Evolutionary conservation across 2,329 filamentous ascomycete species (phyloP).

Genomic region (Tolypocladium tundrense): DNA sequence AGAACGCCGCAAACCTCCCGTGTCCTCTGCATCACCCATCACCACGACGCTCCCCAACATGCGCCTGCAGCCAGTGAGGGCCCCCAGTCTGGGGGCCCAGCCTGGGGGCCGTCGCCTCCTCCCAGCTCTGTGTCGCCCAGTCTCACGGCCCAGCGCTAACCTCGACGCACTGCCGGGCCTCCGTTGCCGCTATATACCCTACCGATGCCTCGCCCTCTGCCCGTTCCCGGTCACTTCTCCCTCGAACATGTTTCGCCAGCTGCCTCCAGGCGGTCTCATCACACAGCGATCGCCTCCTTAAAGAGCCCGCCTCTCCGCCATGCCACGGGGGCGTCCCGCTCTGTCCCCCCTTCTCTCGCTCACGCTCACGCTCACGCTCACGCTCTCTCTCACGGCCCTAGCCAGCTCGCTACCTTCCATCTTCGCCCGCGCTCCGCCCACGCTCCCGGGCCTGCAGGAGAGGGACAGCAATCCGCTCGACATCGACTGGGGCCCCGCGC

Average conservation of each 20-base stretch:
- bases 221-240: constrained; percentile 30
- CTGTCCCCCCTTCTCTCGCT: constrained; percentile 7
- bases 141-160: constrained; percentile 8
- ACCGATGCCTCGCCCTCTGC: constrained; percentile 28
- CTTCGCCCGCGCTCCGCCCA: constrained; percentile 13
- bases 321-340: constrained; percentile 23
- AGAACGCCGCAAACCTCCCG: constrained; percentile 2
- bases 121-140: constrained; percentile 1
- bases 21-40: constrained; percentile 5
- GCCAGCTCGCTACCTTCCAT: constrained; percentile 15
- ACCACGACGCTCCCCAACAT: constrained; percentile 1
- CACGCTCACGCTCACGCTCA: not conserved
- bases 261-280: constrained; percentile 33
- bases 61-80: not conserved
- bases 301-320: constrained; percentile 24
- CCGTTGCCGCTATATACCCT: constrained; percentile 50
- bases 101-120: not conserved
- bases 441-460: constrained; percentile 5
- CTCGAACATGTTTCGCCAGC: constrained; percentile 40
- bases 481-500: constrained; percentile 36
- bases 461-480: constrained; percentile 26
- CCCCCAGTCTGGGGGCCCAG: not conserved
- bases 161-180: constrained; percentile 33
- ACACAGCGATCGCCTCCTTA: constrained; percentile 21
- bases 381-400: constrained; percentile 11